phyloP scores from a whole-genome alignment of 768 basidiomycete species.

The Rhizopogon rudus region DNA sequence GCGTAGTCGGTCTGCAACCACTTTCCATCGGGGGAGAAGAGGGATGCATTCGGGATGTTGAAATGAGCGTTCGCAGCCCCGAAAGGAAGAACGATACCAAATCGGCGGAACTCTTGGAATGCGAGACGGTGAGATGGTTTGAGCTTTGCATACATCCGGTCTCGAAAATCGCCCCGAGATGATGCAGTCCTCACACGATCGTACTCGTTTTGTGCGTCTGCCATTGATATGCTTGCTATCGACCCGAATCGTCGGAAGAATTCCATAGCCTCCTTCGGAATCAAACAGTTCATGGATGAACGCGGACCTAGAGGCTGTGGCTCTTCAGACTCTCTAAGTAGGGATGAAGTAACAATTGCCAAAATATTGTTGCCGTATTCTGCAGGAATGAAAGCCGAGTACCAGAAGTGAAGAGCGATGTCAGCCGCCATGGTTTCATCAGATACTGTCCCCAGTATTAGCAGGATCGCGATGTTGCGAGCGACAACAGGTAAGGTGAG shows the following conservation, averaged over 20 bases:
- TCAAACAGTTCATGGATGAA: constrained; percentile 14
- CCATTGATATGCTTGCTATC: constrained; percentile 7
- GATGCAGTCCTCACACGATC: constrained; percentile 30
- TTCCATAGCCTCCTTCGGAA: constrained; percentile 3
- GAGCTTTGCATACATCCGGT: constrained; percentile 35
- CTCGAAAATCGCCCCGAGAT: constrained; percentile 34
- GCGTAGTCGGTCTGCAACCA: constrained; percentile 39
- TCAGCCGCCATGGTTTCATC: constrained; percentile 34
- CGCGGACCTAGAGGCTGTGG: constrained; percentile 5
- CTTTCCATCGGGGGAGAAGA: constrained; percentile 39
- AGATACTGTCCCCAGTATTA: constrained; percentile 32
- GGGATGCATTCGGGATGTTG: constrained; percentile 37
- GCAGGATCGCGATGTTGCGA: constrained; percentile 40
- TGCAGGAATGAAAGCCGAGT: constrained; percentile 37
- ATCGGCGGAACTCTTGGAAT: constrained; percentile 32
- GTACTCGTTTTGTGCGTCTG: constrained; percentile 28
- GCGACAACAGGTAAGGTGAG: constrained; percentile 19
- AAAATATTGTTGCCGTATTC: constrained; percentile 23
- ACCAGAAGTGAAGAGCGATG: constrained; percentile 44
- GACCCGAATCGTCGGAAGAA: background rate
- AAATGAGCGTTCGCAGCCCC: constrained; percentile 38
- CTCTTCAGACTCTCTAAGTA: constrained; percentile 2
- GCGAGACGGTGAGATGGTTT: constrained; percentile 42
- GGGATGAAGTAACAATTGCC: constrained; percentile 12
- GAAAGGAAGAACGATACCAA: constrained; percentile 45